phyloP scores from a whole-genome alignment of 2,329 filamentous ascomycete species.

The Microsporum ferrugineum region DNA sequence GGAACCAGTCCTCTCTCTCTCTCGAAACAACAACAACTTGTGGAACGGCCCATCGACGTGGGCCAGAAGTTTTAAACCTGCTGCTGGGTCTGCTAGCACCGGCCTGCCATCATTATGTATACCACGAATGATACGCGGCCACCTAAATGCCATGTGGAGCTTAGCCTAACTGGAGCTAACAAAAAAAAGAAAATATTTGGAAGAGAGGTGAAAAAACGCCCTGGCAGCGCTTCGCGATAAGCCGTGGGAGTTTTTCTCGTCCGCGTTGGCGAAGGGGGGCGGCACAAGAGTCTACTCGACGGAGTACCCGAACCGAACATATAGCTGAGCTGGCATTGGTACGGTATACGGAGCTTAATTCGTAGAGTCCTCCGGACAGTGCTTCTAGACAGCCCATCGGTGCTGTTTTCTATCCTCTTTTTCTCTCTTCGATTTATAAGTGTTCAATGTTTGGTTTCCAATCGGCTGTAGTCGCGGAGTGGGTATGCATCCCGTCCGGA shows the following conservation, averaged over 20 bases:
- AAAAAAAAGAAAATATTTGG: neutral
- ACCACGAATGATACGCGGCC: slow-evolving; percentile 4
- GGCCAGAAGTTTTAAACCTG: slow-evolving; percentile 5
- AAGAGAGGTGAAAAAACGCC: neutral
- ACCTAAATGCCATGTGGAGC: neutral
- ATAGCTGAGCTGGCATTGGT: neutral
- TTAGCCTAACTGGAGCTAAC: neutral
- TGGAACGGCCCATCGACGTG: neutral
- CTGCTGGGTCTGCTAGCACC: slow-evolving; percentile 2
- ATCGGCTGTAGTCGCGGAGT: neutral
- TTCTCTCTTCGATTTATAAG: neutral
- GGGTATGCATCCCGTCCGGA: neutral
- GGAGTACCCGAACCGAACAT: neutral
- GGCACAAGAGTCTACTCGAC: neutral
- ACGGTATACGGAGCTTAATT: neutral
- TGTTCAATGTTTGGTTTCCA: neutral
- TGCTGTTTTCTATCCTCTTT: neutral
- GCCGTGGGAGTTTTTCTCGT: neutral
- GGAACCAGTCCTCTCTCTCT: neutral
- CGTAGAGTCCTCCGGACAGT: neutral
- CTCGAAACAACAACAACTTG: neutral
- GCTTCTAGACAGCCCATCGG: neutral
- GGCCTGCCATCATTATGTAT: neutral
- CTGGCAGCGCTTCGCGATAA: slow-evolving; percentile 2
- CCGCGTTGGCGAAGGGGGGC: neutral